Conservation (phyloP, 805 yeast species). For the Kuraishia hungarica region DNA sequence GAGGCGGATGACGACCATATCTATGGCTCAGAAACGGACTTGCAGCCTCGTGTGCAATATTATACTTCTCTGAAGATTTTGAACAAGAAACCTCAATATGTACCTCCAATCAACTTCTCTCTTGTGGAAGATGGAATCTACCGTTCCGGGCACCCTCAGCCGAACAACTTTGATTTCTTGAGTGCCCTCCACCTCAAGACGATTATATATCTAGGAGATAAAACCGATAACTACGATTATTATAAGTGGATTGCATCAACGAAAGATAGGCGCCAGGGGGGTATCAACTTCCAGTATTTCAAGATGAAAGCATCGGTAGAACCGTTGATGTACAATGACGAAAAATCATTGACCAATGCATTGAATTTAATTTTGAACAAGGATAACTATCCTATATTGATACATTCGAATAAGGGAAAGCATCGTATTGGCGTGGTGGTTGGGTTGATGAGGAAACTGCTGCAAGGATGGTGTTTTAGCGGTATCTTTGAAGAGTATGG, state of each 20-base stretch:
- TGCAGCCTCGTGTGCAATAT: slow-evolving; percentile 3
- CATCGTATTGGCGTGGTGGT: slow-evolving; percentile 91
- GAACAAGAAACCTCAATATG: slow-evolving; percentile 30
- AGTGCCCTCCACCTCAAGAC: slow-evolving; percentile 64
- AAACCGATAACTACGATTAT: slow-evolving; percentile 56
- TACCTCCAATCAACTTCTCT: slow-evolving; percentile 90
- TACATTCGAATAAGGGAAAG: slow-evolving; percentile 96
- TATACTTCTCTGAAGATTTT: slow-evolving; percentile 23
- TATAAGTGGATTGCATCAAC: slow-evolving; percentile 47
- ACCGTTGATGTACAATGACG: slow-evolving; percentile 63
- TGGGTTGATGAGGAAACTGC: slow-evolving; percentile 77
- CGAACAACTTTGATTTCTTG: slow-evolving; percentile 73
- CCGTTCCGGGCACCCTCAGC: slow-evolving; percentile 91
- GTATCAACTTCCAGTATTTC: slow-evolving; percentile 49
- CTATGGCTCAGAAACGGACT: background rate
- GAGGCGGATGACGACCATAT: background rate
- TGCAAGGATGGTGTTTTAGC: slow-evolving; percentile 91
- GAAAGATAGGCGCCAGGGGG: slow-evolving; percentile 20
- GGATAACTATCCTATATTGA: slow-evolving; percentile 76
- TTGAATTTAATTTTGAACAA: slow-evolving; percentile 47
- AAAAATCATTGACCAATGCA: slow-evolving; percentile 47
- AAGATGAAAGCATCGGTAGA: slow-evolving; percentile 55
- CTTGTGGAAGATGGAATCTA: slow-evolving; percentile 83
- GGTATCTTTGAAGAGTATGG: slow-evolving; percentile 93
- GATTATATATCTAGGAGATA: slow-evolving; percentile 79